Base-by-base conservation (phyloP, 1,284 basidiomycete species). In the Apiotrichum mycotoxinovorans region DNA sequence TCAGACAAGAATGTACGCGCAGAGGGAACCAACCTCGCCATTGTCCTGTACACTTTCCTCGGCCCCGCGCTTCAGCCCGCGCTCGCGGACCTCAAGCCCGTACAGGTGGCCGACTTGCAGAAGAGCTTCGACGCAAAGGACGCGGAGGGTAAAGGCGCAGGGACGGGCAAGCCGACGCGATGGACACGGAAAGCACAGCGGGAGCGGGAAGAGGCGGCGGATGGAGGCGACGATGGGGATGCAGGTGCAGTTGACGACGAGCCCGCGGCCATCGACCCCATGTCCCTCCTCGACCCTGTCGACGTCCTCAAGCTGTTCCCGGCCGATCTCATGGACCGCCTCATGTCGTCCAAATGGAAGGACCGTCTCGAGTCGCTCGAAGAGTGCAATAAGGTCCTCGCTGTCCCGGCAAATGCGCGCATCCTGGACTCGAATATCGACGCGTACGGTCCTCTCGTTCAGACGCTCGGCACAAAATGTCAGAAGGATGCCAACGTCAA, bases 281-380 rank as follows among this genome's bases (percentile, higher is more conserved):
- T 87, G 61, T 85, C 85, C 48, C 83, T 94, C 58, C 86, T 88
- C 3, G 92, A 97, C 70, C 87, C 89, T 15, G 84, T 91, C 47
- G 84, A 95, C 68, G 85, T 92, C 58, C 80, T 85, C 48, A 79
- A 84, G 8, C 87, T 87, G 66, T 81, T 96, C 49, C 88, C 94
- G 0, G 76, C 84, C 3, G 86, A 87, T 55, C 80, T 95, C 56
- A 84, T 88, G 60, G 81, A 86, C 8, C 80, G 83, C 56, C 81
- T 98, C 52, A 83, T 84, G 15, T 97, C 94, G 4, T 86, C 89
- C 0, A 98, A 98, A 77, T 99, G 96, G 96, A 97, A 98, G 74
- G 96, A 99, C 64, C 85, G 96, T 30, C 91, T 95, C 69, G 94
- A 97, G 68, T 89, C 85, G 2, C 79, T 98, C 51, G 93, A 97